Evolutionary conservation across 148 eudicot genomes (phyloP).

Genomic region (Rhododendron williamsianum): DNA sequence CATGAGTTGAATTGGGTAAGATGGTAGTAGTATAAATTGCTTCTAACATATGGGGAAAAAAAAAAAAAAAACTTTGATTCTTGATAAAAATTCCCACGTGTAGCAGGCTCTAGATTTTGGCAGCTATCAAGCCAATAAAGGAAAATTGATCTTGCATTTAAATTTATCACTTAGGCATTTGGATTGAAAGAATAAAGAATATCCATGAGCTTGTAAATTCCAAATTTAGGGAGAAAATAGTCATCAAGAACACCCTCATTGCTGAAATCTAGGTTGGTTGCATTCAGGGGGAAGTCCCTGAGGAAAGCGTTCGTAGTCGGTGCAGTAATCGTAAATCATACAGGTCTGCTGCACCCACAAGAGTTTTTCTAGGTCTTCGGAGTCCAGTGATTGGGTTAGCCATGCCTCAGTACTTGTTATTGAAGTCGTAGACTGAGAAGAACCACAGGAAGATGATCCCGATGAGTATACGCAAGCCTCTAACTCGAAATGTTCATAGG

Average conservation of each 20-base stretch:
- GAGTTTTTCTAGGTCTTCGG: neutral
- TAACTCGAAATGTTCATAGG: slow-evolving; percentile 1
- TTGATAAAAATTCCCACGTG: neutral
- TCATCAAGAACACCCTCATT: neutral
- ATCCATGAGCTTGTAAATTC: neutral
- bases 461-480: slow-evolving; percentile 3
- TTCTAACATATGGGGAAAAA: too few species aligned
- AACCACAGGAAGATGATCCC: neutral
- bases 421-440: neutral
- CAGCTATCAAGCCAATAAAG: neutral
- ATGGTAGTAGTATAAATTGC: too few species aligned
- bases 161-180: neutral
- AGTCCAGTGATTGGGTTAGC: neutral
- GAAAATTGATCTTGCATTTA: neutral
- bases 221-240: neutral
- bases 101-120: neutral
- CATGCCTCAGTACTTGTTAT: neutral
- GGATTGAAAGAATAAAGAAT: neutral
- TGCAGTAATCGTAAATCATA: slow-evolving; percentile 13
- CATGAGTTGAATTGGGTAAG: too few species aligned
- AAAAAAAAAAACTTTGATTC: neutral
- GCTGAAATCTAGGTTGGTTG: neutral
- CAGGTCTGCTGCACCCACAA: slow-evolving; percentile 4
- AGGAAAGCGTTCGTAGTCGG: slow-evolving; percentile 10
- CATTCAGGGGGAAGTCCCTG: slow-evolving; percentile 8